Conservation (phyloP, 2,329 filamentous ascomycete species). For the Pyrenochaeta sp. region DNA sequence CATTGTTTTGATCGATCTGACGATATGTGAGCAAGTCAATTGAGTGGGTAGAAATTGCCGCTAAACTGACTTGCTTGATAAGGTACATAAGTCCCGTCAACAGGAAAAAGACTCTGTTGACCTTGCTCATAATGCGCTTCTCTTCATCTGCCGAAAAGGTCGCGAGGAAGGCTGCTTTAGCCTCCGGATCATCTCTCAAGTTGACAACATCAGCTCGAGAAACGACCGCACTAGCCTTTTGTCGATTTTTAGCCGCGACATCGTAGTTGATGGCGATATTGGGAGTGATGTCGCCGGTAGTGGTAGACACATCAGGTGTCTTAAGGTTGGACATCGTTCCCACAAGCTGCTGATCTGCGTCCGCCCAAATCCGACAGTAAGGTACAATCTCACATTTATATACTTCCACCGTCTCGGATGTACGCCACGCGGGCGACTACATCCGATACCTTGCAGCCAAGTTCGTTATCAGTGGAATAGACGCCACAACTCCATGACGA, state of each 20-base stretch:
- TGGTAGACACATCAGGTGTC: slow-evolving; percentile 7
- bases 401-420: neutral
- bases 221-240: slow-evolving; percentile 15
- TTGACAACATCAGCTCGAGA: slow-evolving; percentile 24
- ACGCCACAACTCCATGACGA: slow-evolving; percentile 12
- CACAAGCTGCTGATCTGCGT: slow-evolving; percentile 1
- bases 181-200: slow-evolving; percentile 28
- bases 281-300: neutral
- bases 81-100: slow-evolving; percentile 34
- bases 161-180: slow-evolving; percentile 29
- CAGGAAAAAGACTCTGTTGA: slow-evolving; percentile 29
- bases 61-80: slow-evolving; percentile 28
- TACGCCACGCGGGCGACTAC: neutral
- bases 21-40: neutral
- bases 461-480: slow-evolving; percentile 12
- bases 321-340: slow-evolving; percentile 7
- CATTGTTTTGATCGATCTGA: slow-evolving; percentile 34
- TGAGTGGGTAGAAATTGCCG: neutral
- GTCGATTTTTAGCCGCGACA: slow-evolving; percentile 15
- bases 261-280: slow-evolving; percentile 18
- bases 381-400: slow-evolving; percentile 2
- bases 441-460: slow-evolving; percentile 5
- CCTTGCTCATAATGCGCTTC: slow-evolving; percentile 34
- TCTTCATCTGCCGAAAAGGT: slow-evolving; percentile 32
- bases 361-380: slow-evolving; percentile 1